Evolutionary conservation across 176 grass and related monocot species (phyloP).

Genomic region (Alloteropsis semialata): DNA sequence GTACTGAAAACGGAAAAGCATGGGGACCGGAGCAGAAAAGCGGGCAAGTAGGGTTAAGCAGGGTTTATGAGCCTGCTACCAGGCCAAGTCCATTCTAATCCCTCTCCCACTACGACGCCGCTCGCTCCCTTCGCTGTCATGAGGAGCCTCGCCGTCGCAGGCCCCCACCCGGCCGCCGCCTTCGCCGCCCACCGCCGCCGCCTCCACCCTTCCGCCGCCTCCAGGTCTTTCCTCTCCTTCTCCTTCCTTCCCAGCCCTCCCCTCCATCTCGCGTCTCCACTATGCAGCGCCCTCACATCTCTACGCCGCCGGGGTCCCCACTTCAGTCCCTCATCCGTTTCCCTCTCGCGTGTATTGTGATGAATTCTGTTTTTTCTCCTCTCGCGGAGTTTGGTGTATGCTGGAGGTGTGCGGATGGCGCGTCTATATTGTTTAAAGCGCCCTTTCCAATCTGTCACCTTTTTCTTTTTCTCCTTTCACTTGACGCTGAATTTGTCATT

Average conservation of each 20-base stretch:
- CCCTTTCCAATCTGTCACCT: not conserved
- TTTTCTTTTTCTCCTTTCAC: not conserved
- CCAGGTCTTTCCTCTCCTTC: not conserved
- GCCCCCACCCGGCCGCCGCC: slow-evolving; percentile 18
- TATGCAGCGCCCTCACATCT: not conserved
- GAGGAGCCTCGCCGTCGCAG: slow-evolving; percentile 17
- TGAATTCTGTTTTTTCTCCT: not conserved
- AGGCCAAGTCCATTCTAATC: not conserved
- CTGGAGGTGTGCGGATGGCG: not conserved
- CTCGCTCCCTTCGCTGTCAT: not conserved
- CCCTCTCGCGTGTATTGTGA: not conserved
- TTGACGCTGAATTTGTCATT: not conserved
- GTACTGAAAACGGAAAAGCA: not conserved
- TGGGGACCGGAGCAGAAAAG: not conserved
- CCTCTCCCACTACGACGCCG: no score
- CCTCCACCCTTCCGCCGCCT: not conserved
- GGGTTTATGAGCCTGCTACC: not conserved
- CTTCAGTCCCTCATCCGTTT: not conserved
- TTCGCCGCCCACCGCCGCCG: not conserved
- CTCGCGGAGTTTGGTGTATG: not conserved
- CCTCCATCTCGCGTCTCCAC: not conserved
- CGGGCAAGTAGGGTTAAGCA: slow-evolving; percentile 16
- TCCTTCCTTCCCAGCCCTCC: not conserved
- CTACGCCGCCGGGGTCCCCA: not conserved
- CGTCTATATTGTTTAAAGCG: not conserved